A percentile compares a stretch with the other conserved stretches of the same genome.
Evolutionary conservation across 2,329 filamentous ascomycete species (phyloP).

Genomic region (Stachybotrys echinatus): DNA sequence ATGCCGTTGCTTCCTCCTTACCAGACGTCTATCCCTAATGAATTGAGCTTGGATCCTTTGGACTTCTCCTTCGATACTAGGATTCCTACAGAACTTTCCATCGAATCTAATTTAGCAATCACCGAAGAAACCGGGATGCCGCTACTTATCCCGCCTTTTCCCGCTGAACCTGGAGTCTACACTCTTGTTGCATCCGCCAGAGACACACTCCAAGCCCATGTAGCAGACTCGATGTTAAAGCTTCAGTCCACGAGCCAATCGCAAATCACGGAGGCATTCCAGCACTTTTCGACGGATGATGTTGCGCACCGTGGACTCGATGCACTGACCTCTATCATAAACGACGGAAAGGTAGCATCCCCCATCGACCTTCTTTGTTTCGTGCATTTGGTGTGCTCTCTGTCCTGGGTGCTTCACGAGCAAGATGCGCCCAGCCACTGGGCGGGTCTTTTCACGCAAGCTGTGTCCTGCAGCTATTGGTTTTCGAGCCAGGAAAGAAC

Average conservation of each 20-base stretch:
- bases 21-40: constrained; percentile 19
- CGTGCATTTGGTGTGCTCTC: constrained; percentile 45
- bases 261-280: constrained; percentile 34
- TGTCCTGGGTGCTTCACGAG: constrained; percentile 41
- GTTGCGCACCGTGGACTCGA: constrained; percentile 37
- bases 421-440: constrained; percentile 29
- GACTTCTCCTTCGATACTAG: constrained; percentile 29
- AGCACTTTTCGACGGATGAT: constrained; percentile 27
- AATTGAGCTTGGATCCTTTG: constrained; percentile 25
- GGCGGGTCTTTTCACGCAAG: constrained; percentile 39
- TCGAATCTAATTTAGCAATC: constrained; percentile 30
- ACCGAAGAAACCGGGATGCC: constrained; percentile 20
- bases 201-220: constrained; percentile 40
- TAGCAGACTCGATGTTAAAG: constrained; percentile 38
- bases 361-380: constrained; percentile 44
- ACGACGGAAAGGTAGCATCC: constrained; percentile 28
- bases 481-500: constrained; percentile 30
- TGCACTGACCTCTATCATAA: constrained; percentile 32
- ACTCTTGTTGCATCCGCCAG: constrained; percentile 37
- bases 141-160: constrained; percentile 9
- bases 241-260: constrained; percentile 34
- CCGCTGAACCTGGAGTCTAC: constrained; percentile 13
- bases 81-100: constrained; percentile 25
- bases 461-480: constrained; percentile 35
- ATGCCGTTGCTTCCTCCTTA: constrained; percentile 25